These are phyloP conservation scores for Stagonosporopsis cucurbitacearum DNA, from an alignment of 2,329 filamentous ascomycete genomes.

Conservation along the genomic window DNA sequence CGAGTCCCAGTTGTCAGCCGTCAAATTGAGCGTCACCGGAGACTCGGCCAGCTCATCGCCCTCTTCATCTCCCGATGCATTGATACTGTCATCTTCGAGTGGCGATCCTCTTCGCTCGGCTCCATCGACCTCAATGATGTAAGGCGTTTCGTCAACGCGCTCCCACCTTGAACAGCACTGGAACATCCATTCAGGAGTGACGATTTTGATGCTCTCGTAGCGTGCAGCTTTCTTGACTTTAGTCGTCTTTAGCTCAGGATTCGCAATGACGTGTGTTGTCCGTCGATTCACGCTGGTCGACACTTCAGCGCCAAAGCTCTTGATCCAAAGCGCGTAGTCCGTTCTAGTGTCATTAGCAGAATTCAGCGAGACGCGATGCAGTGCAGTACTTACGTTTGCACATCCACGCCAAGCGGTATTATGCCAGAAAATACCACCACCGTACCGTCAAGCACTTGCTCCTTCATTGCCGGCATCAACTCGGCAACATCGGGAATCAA, in stretches of 20 bases:
- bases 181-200: conserved; percentile 87
- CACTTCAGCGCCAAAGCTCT: conserved; percentile 80
- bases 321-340: conserved; percentile 86
- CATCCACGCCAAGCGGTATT: conserved; percentile 79
- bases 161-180: conserved; percentile 86
- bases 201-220: conserved; percentile 83
- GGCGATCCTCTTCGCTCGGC: conserved; percentile 59
- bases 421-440: conserved; percentile 90
- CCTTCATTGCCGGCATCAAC: conserved; percentile 84
- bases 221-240: conserved; percentile 89
- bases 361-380: no score
- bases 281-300: conserved; percentile 61
- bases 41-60: conserved; percentile 38
- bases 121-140: conserved; percentile 77
- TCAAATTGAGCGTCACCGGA: conserved; percentile 35
- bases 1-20: conserved; percentile 52
- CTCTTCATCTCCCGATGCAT: conserved; percentile 48
- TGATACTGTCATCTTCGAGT: conserved; percentile 51
- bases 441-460: conserved; percentile 73
- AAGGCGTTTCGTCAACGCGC: conserved; percentile 77
- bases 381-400: conserved; percentile 60
- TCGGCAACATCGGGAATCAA: conserved; percentile 83
- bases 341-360: conserved; percentile 55
- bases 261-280: conserved; percentile 75
- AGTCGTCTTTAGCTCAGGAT: conserved; percentile 75